Conservation (phyloP, 2,329 filamentous ascomycete species). For the Teratosphaeria epicoccoides region DNA sequence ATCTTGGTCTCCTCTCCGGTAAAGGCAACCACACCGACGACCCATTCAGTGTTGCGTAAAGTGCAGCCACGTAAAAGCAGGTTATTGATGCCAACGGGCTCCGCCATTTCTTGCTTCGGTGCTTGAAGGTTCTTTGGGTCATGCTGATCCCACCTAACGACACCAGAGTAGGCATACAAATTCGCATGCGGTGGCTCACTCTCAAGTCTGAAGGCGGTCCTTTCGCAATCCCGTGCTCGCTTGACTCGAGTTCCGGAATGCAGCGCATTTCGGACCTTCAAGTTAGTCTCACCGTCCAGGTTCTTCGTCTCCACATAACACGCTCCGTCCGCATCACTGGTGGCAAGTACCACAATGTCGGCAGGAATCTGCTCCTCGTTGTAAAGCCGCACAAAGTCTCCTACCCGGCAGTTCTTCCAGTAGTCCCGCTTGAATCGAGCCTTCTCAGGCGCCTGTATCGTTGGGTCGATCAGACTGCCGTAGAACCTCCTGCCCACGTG, state of each 20-base stretch:
- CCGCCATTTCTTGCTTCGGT: conserved; percentile 66
- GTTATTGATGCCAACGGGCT: conserved; percentile 92
- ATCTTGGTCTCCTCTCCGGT: conserved; percentile 97
- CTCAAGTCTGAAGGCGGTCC: conserved; percentile 75
- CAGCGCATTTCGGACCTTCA: conserved; percentile 87
- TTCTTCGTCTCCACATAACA: conserved; percentile 99
- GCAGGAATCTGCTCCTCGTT: conserved; percentile 93
- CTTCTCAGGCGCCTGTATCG: conserved; percentile 52
- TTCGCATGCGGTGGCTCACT: conserved; percentile 89
- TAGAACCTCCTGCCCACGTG: conserved; percentile 42
- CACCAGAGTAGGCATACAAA: conserved; percentile 87
- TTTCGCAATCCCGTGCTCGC: conserved; percentile 87
- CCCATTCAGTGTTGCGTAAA: conserved; percentile 91
- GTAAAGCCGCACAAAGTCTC: conserved; percentile 92
- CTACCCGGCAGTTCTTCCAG: conserved; percentile 93
- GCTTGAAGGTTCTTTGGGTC: conserved; percentile 53
- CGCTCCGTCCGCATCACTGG: conserved; percentile 83
- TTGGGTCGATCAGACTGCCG: conserved; percentile 64
- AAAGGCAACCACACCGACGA: conserved; percentile 83
- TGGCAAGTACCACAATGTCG: conserved; percentile 83
- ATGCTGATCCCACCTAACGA: conserved; percentile 73
- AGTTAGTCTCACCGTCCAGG: conserved; percentile 90
- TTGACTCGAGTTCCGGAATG: conserved; percentile 72
- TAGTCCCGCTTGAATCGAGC: conserved; percentile 84
- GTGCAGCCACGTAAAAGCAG: conserved; percentile 86